phyloP scores from a whole-genome alignment of 2,329 filamentous ascomycete genomes.

The Clathrospora elynae region DNA sequence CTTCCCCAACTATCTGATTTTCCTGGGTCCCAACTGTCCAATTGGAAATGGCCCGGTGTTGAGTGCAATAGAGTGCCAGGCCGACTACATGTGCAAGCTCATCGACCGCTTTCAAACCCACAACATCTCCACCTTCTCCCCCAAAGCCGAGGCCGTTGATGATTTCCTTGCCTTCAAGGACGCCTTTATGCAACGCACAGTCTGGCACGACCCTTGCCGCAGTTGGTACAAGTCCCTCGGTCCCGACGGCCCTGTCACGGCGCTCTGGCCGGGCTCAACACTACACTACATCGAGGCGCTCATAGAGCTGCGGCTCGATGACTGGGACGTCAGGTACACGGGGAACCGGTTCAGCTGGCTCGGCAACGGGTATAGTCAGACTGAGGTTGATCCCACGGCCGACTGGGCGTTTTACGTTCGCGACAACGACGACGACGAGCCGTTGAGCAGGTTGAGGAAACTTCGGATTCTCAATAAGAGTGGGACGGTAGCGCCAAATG shows the following conservation, averaged over 20 bases:
- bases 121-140: constrained; percentile 52
- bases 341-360: constrained; percentile 48
- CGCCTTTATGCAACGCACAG: constrained; percentile 53
- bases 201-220: constrained; percentile 54
- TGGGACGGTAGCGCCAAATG: constrained; percentile 30
- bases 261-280: constrained; percentile 54
- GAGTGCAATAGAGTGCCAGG: constrained; percentile 53
- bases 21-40: constrained; percentile 51
- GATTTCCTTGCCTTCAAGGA: constrained; percentile 59
- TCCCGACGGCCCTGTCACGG: constrained; percentile 46
- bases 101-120: constrained; percentile 58
- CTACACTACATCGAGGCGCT: constrained; percentile 59
- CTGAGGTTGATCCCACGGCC: constrained; percentile 43
- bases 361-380: constrained; percentile 47
- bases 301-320: constrained; percentile 53
- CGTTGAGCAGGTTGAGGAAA: constrained; percentile 31
- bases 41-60: constrained; percentile 52
- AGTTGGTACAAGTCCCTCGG: constrained; percentile 50
- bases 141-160: constrained; percentile 53
- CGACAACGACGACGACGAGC: constrained; percentile 43
- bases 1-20: constrained; percentile 55
- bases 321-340: constrained; percentile 52
- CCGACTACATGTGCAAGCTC: constrained; percentile 58
- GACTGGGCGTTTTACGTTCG: constrained; percentile 47
- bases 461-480: constrained; percentile 40